Evolutionary conservation across 2,329 filamentous ascomycete species (phyloP).

Genomic region (Hypocrella siamensis): DNA sequence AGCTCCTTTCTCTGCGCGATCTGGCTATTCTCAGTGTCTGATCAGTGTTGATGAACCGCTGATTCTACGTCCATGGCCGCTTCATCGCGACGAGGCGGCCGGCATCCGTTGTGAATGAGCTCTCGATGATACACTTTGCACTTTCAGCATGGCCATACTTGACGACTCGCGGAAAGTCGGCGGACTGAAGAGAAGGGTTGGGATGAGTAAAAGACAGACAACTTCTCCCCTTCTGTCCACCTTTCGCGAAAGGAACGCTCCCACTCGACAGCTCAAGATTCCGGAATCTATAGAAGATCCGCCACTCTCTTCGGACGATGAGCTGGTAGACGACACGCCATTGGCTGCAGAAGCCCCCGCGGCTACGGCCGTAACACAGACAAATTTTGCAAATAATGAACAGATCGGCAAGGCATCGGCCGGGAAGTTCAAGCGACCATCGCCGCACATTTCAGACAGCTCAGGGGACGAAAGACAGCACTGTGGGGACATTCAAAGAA

Average conservation of each 20-base stretch:
- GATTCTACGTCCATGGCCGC: too few species aligned
- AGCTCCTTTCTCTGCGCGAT: too few species aligned
- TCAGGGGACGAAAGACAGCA: constrained; percentile 12
- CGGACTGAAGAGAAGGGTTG: constrained; percentile 4
- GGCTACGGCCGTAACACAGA: too few species aligned
- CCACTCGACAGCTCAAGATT: constrained; percentile 4
- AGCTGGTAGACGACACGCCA: constrained; percentile 6
- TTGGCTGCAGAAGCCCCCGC: too few species aligned
- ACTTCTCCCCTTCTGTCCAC: constrained; percentile 7
- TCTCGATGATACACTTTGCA: too few species aligned
- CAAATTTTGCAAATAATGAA: too few species aligned
- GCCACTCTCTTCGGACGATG: constrained; percentile 15
- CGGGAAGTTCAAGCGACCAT: background rate
- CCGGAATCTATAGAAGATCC: constrained; percentile 7
- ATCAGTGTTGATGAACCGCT: too few species aligned
- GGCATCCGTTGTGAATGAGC: too few species aligned
- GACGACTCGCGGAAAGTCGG: constrained; percentile 1
- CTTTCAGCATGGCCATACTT: constrained; percentile 2
- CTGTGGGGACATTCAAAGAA: constrained; percentile 17
- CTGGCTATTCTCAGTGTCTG: too few species aligned
- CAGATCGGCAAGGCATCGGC: background rate
- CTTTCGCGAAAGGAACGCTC: background rate
- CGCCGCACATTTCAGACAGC: constrained; percentile 6
- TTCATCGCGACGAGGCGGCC: too few species aligned
- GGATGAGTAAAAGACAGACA: constrained; percentile 8